phyloP scores from a whole-genome alignment of 2,329 filamentous ascomycete genomes.

The Monilinia laxa region DNA sequence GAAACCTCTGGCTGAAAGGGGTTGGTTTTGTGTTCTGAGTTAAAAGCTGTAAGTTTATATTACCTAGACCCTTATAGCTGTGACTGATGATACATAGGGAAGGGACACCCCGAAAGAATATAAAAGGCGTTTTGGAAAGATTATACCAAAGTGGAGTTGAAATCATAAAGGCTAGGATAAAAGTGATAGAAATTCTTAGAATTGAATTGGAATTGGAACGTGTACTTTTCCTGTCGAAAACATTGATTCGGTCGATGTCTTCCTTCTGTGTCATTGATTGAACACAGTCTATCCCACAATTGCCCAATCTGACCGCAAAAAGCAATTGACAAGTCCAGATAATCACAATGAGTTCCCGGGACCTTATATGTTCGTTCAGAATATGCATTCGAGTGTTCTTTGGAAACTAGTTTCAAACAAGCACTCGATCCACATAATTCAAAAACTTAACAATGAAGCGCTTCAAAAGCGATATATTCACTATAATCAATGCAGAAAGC shows the following conservation, averaged over 20 bases:
- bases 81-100: neutral
- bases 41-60: neutral
- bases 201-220: constrained; percentile 2
- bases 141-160: constrained; percentile 19
- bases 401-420: no score
- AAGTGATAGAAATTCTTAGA: neutral
- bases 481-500: no score
- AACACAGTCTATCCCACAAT: neutral
- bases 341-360: neutral
- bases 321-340: neutral
- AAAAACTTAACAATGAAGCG: no score
- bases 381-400: no score
- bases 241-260: neutral
- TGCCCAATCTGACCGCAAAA: neutral
- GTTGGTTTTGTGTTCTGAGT: neutral
- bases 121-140: constrained; percentile 1
- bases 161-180: neutral
- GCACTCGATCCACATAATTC: no score
- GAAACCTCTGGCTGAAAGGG: neutral
- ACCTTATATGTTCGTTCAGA: no score
- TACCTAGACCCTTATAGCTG: neutral
- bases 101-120: neutral
- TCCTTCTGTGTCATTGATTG: neutral
- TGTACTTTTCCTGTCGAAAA: neutral
- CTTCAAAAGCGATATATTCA: no score